Base-by-base conservation (phyloP, 441 rosid genomes). In the Manihot esculenta region DNA sequence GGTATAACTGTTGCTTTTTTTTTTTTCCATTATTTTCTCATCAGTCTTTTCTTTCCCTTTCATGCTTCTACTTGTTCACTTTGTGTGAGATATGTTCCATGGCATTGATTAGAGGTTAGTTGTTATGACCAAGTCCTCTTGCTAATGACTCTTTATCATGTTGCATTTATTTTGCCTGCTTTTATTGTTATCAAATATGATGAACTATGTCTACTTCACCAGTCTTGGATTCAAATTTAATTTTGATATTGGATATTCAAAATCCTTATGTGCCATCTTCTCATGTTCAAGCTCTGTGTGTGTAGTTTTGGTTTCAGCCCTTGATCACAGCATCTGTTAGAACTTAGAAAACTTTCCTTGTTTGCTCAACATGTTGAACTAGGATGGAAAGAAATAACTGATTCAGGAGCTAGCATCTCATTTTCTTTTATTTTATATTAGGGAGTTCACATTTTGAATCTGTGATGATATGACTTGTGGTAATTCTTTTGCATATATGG, bases 1-100 rank as follows among this genome's bases (percentile, higher is more conserved):
- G 95, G 99, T 89, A 83, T 58, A 49, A 49, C 56, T 60, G 23
- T 42, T 41, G 33, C 58, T 49, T 7, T 7, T 75, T 51, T 35
- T 55, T 27, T 35, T 61, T 45, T 27, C 58, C 42, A n/a, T 17
- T 35, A n/a, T 6, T 12, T 48, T 33, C 48, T 50, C 2, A n/a
- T 51, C n/a, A 53, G 30, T 23, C 41, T 60, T 27, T n/a, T 15
- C 27, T 41, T 33, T 10, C n/a, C n/a, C n/a, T n/a, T n/a, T n/a
- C n/a, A n/a, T n/a, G n/a, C n/a, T n/a, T n/a, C n/a, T n/a, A n/a
- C n/a, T n/a, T n/a, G n/a, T n/a, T n/a, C n/a, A n/a, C n/a, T n/a
- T n/a, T n/a, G n/a, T n/a, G n/a, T n/a, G n/a, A n/a, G n/a, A n/a
- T n/a, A n/a, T n/a, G n/a, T 15, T 54, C 15, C 55, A 18, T n/a